These are phyloP conservation scores for Collariella sp. DNA, from an alignment of 495 filamentous ascomycete genomes.

Conservation along the genomic window DNA sequence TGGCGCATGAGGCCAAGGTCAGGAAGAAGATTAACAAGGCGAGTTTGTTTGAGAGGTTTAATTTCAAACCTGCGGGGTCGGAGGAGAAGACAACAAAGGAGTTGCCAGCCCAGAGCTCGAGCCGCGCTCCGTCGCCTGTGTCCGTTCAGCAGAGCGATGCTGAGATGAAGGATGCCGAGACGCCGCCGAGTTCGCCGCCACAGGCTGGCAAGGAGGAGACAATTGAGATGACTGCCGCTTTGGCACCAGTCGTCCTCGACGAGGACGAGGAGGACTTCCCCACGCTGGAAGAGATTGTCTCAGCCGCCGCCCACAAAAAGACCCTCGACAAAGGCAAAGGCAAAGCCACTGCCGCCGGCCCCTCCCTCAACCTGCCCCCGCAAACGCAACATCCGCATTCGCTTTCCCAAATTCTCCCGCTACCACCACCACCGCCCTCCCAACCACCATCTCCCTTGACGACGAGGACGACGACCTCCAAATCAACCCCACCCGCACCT, in stretches of 20 bases:
- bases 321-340: constrained; percentile 48
- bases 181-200: constrained; percentile 48
- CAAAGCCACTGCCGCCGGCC: constrained; percentile 32
- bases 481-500: constrained; percentile 29
- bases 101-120: constrained; percentile 27
- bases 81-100: constrained; percentile 23
- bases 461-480: constrained; percentile 37
- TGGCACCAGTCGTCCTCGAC: constrained; percentile 5
- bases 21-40: constrained; percentile 88
- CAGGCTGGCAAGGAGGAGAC: constrained; percentile 12
- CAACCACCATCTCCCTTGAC: constrained; percentile 26
- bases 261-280: constrained; percentile 26
- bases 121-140: constrained; percentile 31
- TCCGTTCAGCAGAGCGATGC: constrained; percentile 35
- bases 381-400: constrained; percentile 37
- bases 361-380: constrained; percentile 15
- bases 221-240: background rate
- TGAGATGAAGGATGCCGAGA: constrained; percentile 38
- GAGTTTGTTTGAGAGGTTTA: constrained; percentile 76
- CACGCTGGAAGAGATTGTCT: constrained; percentile 24
- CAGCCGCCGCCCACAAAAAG: constrained; percentile 16
- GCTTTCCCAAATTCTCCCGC: constrained; percentile 29
- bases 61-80: constrained; percentile 46
- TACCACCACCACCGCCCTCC: constrained; percentile 24
- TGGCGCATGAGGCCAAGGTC: constrained; percentile 81